Conservation (phyloP, 345 rosid species). For the Passiflora organensis region DNA sequence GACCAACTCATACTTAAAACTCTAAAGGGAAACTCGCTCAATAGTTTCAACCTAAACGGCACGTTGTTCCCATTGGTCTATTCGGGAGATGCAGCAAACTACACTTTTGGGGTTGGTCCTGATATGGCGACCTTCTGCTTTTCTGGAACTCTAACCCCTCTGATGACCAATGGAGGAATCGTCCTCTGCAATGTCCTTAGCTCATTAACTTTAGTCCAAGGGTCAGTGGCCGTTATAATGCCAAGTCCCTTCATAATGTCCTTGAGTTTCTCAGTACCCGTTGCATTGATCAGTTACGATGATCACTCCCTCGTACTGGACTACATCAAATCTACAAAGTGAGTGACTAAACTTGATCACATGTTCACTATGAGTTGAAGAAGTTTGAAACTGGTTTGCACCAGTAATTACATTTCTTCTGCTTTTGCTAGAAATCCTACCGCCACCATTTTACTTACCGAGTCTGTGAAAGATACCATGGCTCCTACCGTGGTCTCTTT, state of each 20-base stretch:
- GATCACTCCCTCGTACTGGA: neutral
- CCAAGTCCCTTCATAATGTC: neutral
- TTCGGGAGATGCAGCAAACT: constrained; percentile 1
- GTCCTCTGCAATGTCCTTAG: neutral
- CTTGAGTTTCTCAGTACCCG: neutral
- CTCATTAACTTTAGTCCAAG: neutral
- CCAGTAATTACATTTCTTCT: neutral
- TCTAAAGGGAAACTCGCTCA: constrained; percentile 2
- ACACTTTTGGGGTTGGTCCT: neutral
- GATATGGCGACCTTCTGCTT: neutral
- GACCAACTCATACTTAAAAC: neutral
- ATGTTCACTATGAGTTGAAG: neutral
- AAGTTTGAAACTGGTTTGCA: neutral
- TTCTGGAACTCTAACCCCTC: neutral
- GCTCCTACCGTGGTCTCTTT: constrained; percentile 15
- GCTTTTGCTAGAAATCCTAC: constrained; percentile 11
- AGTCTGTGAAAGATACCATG: constrained; percentile 6
- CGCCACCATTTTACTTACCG: constrained; percentile 10
- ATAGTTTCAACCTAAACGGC: constrained; percentile 3
- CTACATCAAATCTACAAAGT: constrained; percentile 5
- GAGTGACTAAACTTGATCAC: neutral
- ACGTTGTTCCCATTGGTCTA: neutral
- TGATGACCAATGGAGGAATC: neutral
- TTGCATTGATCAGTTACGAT: neutral
- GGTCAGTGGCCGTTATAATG: neutral